Percentiles rank a stretch among this genome's conserved stretches.
Conservation (phyloP, 192 early-diverging fungal genomes). For the Coemansia umbellata region DNA sequence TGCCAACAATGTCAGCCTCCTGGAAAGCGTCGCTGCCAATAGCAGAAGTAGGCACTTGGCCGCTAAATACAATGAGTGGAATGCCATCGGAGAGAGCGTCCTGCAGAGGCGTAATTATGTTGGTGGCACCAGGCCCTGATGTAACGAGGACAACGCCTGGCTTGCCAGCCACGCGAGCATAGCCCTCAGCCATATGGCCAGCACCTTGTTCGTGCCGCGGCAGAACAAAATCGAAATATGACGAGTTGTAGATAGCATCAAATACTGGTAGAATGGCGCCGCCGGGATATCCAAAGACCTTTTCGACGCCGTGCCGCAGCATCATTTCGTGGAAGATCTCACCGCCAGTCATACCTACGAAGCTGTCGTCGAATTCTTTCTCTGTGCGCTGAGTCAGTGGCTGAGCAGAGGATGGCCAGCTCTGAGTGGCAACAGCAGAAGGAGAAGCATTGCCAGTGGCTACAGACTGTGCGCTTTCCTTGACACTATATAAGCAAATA, state of each 20-base stretch:
- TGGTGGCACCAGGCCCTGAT: slow-evolving; percentile 95
- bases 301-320: slow-evolving; percentile 87
- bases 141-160: slow-evolving; percentile 72
- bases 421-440: background rate
- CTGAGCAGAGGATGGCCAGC: slow-evolving; percentile 4
- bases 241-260: slow-evolving; percentile 95
- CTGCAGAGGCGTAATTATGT: slow-evolving; percentile 96
- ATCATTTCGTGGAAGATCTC: slow-evolving; percentile 99
- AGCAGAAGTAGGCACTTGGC: slow-evolving; percentile 87
- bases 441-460: slow-evolving; percentile 1
- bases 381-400: slow-evolving; percentile 17
- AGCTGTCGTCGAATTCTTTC: slow-evolving; percentile 68
- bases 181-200: slow-evolving; percentile 98
- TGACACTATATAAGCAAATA: slow-evolving; percentile 35
- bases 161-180: slow-evolving; percentile 80
- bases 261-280: slow-evolving; percentile 98
- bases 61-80: slow-evolving; percentile 92
- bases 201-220: slow-evolving; percentile 98
- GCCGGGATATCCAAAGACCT: slow-evolving; percentile 97
- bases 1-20: slow-evolving; percentile 96
- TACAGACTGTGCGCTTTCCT: slow-evolving; percentile 30
- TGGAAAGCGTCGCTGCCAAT: slow-evolving; percentile 98
- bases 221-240: slow-evolving; percentile 94
- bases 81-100: slow-evolving; percentile 94
- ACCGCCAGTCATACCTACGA: slow-evolving; percentile 95